Percentiles rank a stretch among this genome's conserved stretches.
Conservation (phyloP, 805 yeast species). For the Candida odintsovae region DNA sequence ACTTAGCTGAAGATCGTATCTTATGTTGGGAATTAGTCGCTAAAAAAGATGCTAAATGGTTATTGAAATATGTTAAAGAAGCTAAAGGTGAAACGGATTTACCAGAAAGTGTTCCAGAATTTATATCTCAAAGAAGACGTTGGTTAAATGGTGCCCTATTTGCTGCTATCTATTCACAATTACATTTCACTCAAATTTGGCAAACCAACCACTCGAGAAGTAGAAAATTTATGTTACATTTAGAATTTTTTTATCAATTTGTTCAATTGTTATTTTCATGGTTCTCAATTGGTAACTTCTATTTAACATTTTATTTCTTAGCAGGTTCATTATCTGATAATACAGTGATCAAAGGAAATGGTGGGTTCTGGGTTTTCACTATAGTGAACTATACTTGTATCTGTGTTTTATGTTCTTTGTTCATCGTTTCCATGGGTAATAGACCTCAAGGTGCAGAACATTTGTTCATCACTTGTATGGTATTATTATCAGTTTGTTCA, state of each 20-base stretch:
- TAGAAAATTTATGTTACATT: conserved; percentile 76
- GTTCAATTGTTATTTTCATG: conserved; percentile 77
- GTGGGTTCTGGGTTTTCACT: conserved; percentile 82
- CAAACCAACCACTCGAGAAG: conserved; percentile 73
- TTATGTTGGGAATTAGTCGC: conserved; percentile 95
- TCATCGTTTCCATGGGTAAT: conserved; percentile 92
- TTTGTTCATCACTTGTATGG: conserved; percentile 67
- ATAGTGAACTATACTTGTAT: conserved; percentile 81
- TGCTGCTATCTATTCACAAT: conserved; percentile 86
- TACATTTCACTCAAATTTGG: conserved; percentile 88
- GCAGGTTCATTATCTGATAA: conserved; percentile 72
- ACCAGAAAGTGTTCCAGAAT: conserved; percentile 91
- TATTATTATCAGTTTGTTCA: conserved; percentile 72
- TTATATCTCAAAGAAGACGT: conserved; percentile 92
- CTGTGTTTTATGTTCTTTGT: conserved; percentile 79
- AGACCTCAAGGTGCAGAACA: conserved; percentile 94
- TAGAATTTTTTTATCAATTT: conserved; percentile 88
- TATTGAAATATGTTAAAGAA: conserved; percentile 82
- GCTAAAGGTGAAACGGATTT: conserved; percentile 97
- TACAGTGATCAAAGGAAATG: conserved; percentile 48
- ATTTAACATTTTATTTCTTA: conserved; percentile 84
- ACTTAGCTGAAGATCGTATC: conserved; percentile 94
- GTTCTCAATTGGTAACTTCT: conserved; percentile 90
- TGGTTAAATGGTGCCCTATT: conserved; percentile 98
- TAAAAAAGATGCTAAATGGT: conserved; percentile 77